Conservation (phyloP, 148 eudicot genomes). For the Agrostemma githago region DNA sequence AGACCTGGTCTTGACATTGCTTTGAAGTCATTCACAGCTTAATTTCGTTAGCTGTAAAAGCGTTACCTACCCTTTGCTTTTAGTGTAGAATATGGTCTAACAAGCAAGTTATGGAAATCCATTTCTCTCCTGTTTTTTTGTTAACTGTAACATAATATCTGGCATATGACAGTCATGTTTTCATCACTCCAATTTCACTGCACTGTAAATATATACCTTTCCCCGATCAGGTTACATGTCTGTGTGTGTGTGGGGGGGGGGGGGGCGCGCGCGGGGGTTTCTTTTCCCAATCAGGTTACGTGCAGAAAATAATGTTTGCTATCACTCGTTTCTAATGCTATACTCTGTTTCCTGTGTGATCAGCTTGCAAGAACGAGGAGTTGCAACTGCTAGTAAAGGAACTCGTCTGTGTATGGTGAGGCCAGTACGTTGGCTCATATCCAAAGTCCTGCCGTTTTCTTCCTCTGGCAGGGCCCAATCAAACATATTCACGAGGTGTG, state of each 20-base stretch:
- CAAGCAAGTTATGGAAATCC: not conserved
- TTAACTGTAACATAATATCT: not conserved
- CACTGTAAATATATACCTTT: not conserved
- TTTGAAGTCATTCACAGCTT: not conserved
- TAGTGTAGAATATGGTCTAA: not conserved
- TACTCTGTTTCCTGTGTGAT: not conserved
- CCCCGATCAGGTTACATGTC: not conserved
- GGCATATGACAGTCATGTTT: constrained; percentile 4
- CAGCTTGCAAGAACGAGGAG: constrained; percentile 13
- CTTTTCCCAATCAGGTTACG: not conserved
- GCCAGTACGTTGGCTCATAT: constrained; percentile 35
- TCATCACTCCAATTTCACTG: not conserved
- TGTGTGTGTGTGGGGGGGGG: too few relatives aligned
- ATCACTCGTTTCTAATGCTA: not conserved
- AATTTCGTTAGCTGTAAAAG: not conserved
- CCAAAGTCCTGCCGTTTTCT: constrained; percentile 27
- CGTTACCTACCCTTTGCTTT: not conserved
- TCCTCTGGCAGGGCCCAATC: constrained; percentile 48
- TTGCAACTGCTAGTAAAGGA: constrained; percentile 37
- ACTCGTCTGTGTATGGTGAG: constrained; percentile 30
- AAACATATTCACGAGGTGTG: constrained; percentile 44
- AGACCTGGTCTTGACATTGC: not conserved
- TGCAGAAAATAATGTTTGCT: not conserved
- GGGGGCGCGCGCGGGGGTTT: too few relatives aligned
- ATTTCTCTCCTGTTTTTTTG: not conserved